Evolutionary conservation across 306 rosid species (phyloP).

Genomic region (Castanospermum australe): DNA sequence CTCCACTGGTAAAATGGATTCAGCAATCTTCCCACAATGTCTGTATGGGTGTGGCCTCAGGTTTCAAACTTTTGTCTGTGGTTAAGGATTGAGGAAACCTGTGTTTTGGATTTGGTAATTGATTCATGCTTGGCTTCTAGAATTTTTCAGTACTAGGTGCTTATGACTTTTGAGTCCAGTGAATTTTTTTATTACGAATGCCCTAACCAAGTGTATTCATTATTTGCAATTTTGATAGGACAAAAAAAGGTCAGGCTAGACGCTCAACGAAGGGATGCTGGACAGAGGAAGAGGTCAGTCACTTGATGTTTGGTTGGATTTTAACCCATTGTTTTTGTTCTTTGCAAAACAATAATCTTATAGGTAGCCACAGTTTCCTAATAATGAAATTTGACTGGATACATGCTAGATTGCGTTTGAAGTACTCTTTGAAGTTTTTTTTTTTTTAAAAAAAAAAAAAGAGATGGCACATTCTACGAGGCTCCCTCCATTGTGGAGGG

Average conservation of each 20-base stretch:
- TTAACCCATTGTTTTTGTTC: not conserved
- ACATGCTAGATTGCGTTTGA: not conserved
- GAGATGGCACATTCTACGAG: too few relatives aligned
- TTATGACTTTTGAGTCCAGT: not conserved
- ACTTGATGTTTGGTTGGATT: not conserved
- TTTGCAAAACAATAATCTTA: not conserved
- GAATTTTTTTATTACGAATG: not conserved
- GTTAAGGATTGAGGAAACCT: not conserved
- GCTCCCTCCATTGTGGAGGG: too few relatives aligned
- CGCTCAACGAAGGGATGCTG: conserved; percentile 44
- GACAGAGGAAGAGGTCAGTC: conserved; percentile 56
- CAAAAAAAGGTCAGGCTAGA: conserved; percentile 29
- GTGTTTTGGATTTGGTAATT: not conserved
- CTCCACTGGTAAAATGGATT: not conserved
- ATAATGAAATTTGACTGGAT: not conserved
- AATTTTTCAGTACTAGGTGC: not conserved
- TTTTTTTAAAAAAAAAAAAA: too few relatives aligned
- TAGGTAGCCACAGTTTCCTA: not conserved
- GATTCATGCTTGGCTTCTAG: not conserved
- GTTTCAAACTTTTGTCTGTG: too few relatives aligned
- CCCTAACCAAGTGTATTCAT: not conserved
- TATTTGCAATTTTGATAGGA: conserved; percentile 31
- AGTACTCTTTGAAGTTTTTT: not conserved
- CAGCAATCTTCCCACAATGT: not conserved
- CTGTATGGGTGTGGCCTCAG: too few relatives aligned